A percentile compares a stretch with the other conserved stretches of the same genome.
Conservation (phyloP, 164 flowering plant species). For the Magnolia officinalis region DNA sequence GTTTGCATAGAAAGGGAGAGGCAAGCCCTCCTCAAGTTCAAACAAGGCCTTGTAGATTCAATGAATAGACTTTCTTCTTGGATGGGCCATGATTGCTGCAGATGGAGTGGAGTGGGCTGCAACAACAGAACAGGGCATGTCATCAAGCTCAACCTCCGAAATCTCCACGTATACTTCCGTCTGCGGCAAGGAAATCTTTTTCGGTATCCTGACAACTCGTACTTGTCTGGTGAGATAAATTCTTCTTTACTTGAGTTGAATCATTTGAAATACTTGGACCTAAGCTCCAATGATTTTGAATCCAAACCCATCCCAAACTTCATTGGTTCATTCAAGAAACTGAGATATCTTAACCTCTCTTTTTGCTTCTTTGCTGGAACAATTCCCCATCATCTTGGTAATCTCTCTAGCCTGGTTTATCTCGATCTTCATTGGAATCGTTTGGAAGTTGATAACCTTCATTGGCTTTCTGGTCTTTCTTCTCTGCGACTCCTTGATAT, state of each 20-base stretch:
- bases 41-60: slow-evolving; percentile 2
- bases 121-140: slow-evolving; percentile 4
- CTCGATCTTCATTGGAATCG: neutral
- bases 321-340: neutral
- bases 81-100: neutral
- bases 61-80: slow-evolving; percentile 6
- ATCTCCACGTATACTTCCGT: too few relatives aligned
- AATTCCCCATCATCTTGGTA: slow-evolving; percentile 3
- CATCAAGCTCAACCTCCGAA: neutral
- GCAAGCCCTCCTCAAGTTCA: slow-evolving; percentile 10
- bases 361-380: neutral
- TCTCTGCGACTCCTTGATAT: neutral
- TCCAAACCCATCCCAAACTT: neutral
- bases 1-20: slow-evolving; percentile 10
- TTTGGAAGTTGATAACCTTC: neutral
- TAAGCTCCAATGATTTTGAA: neutral
- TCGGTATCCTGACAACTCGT: too few relatives aligned
- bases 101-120: slow-evolving; percentile 2
- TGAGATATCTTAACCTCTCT: neutral
- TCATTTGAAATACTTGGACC: neutral
- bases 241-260: neutral
- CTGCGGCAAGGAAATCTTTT: too few relatives aligned
- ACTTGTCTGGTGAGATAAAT: neutral
- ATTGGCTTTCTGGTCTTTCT: neutral
- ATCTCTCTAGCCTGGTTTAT: neutral